phyloP scores from a whole-genome alignment of 1,139 yeast species.

The Hansenula sp. region DNA sequence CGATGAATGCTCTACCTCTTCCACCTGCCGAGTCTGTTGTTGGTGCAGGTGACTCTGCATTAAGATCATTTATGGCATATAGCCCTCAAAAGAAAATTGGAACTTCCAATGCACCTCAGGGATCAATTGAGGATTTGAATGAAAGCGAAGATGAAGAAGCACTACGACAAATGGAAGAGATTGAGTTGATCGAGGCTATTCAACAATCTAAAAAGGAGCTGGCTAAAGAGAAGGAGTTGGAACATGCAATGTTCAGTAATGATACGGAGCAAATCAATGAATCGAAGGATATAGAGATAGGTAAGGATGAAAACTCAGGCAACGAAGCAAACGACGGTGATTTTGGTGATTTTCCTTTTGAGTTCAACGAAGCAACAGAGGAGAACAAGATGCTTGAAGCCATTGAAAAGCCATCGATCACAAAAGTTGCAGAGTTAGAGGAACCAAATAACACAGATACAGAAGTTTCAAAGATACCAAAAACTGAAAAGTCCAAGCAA shows the following conservation, averaged over 20 bases:
- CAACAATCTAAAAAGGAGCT: slow-evolving; percentile 41
- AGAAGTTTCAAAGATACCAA: background rate
- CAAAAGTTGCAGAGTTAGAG: too few relatives aligned
- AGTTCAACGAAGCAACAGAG: background rate
- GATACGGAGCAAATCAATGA: background rate
- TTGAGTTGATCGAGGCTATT: slow-evolving; percentile 43
- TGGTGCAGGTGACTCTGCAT: slow-evolving; percentile 9
- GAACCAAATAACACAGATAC: background rate
- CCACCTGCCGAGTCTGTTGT: slow-evolving; percentile 22
- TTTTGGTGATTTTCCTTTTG: slow-evolving; percentile 4
- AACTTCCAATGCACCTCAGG: slow-evolving; percentile 4
- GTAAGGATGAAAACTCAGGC: background rate
- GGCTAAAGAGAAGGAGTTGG: slow-evolving; percentile 16
- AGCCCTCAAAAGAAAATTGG: slow-evolving; percentile 17
- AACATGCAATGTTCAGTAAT: background rate
- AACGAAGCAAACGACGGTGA: slow-evolving; percentile 5
- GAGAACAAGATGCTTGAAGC: background rate
- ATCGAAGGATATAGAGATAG: background rate
- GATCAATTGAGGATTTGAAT: slow-evolving; percentile 17
- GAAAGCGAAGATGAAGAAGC: slow-evolving; percentile 26
- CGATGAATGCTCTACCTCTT: slow-evolving; percentile 34
- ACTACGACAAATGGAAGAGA: slow-evolving; percentile 24
- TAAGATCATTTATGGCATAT: slow-evolving; percentile 16
- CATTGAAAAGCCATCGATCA: too few relatives aligned
- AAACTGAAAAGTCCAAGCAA: background rate